Base-by-base conservation (phyloP, 192 early-diverging fungal species). In the Umbelopsis ramanniana region DNA sequence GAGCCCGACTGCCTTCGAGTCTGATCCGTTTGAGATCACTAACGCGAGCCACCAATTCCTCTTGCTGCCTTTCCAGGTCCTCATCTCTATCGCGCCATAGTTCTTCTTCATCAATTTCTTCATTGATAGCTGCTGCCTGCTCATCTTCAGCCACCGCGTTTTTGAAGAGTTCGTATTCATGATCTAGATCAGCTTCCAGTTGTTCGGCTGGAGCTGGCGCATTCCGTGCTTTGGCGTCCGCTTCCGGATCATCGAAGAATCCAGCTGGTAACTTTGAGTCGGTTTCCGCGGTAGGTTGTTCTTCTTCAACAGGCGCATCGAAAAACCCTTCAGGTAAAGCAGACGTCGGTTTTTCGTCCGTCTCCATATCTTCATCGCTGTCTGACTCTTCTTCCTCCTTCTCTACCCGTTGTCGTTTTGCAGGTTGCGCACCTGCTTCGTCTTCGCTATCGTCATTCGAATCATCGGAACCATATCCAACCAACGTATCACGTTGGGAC, bases 211-310 rank as follows among this genome's bases (percentile, higher is more conserved):
- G 75, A 43, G 70, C 63, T 10, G 70, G 52, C 6, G 48, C 37
- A 12, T 77, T 74, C 23, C 81, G 74, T n/a, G 77, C 69, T 22
- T 76, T 74, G 4, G 85, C 83, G 48, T 84, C 85, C 67, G 81
- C 72, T 40, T 80, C 79, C 19, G 82, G 79, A 55, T 84, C 79
- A 68, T 86, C 85, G 71, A 86, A 86, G 54, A 86, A 86, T n/a
- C 85, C 85, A 35, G 79, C 69, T n/a, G 85, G 85, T 22, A 86
- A 45, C 23, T 76, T 69, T 9, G 68, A 69, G 23, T 74, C 71
- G 14, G 7, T 48, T 22, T 22, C 66, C 15, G 74, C 73, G 33
- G 55, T 24, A 12, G 43, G 10, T 52, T 68, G 17, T 15, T 33
- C 6, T 5, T 75, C 69, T 40, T 43, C 26, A 47, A 52, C 66